Conservation (phyloP, 192 early-diverging fungal genomes). For the Radiomyces spectabilis region DNA sequence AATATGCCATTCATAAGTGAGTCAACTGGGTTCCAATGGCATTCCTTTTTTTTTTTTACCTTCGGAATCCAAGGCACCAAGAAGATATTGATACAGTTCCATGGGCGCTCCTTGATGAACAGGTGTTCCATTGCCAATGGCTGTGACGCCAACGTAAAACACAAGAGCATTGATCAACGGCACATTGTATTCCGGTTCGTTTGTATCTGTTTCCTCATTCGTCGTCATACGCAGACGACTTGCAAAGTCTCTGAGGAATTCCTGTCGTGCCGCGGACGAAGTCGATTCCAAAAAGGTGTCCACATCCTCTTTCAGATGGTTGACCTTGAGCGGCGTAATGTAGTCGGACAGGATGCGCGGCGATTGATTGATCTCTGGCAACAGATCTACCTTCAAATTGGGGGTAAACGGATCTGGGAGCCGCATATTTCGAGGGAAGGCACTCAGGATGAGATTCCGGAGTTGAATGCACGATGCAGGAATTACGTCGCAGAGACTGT, state of each 20-base stretch:
- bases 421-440: slow-evolving; percentile 90
- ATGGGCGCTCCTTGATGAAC: slow-evolving; percentile 60
- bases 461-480: slow-evolving; percentile 89
- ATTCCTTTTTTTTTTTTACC: slow-evolving; percentile 33
- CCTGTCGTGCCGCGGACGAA: slow-evolving; percentile 43
- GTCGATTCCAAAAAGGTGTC: slow-evolving; percentile 75
- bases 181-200: slow-evolving; percentile 62
- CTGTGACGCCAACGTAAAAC: slow-evolving; percentile 76
- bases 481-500: slow-evolving; percentile 87
- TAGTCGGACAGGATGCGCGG: slow-evolving; percentile 86
- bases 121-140: slow-evolving; percentile 48
- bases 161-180: slow-evolving; percentile 83
- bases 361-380: slow-evolving; percentile 81
- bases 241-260: slow-evolving; percentile 38
- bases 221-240: too few relatives aligned
- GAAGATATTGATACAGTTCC: slow-evolving; percentile 77
- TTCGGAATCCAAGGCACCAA: slow-evolving; percentile 69
- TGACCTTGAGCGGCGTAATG: slow-evolving; percentile 44
- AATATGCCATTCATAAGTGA: too few relatives aligned
- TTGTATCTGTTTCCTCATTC: slow-evolving; percentile 28
- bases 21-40: background rate
- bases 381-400: slow-evolving; percentile 84
- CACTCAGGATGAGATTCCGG: slow-evolving; percentile 90
- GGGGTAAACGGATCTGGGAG: slow-evolving; percentile 95
- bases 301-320: slow-evolving; percentile 65